Evolutionary conservation across 371 early-diverging fungal genomes (phyloP).

Genomic region (Mucor indicus): DNA sequence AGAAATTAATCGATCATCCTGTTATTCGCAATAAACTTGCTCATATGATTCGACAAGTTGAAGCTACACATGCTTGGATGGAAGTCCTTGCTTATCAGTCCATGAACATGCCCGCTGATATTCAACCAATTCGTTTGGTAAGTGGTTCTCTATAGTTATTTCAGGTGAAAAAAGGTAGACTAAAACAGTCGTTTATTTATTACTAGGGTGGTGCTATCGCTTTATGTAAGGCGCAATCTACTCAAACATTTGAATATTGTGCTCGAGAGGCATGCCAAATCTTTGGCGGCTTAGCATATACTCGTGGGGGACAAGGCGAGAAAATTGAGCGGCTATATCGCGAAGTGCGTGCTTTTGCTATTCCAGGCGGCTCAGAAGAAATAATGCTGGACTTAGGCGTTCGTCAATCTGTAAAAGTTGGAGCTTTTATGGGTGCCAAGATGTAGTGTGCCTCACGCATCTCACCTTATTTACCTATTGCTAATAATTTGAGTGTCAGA

Average conservation of each 20-base stretch:
- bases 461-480: too few species aligned
- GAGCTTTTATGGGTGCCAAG: conserved; percentile 61
- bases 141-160: too few species aligned
- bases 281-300: conserved; percentile 64
- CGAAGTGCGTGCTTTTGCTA: conserved; percentile 61
- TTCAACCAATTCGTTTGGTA: conserved; percentile 54
- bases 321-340: conserved; percentile 64
- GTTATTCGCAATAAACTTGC: conserved; percentile 64
- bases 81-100: conserved; percentile 50
- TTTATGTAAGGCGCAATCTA: conserved; percentile 61
- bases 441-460: too few species aligned
- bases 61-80: conserved; percentile 69
- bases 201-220: conserved; percentile 71
- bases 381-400: conserved; percentile 70
- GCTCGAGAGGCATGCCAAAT: too few species aligned
- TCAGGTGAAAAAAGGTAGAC: too few species aligned
- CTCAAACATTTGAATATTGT: conserved; percentile 64
- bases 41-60: conserved; percentile 66
- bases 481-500: too few species aligned
- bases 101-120: conserved; percentile 45
- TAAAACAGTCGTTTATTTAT: too few species aligned
- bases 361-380: conserved; percentile 64
- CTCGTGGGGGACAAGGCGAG: conserved; percentile 64
- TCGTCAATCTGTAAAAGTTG: conserved; percentile 62
- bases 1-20: conserved; percentile 64